These are phyloP conservation scores for Globisporangium echinulatum DNA, from an alignment of 352 stramenopile species.

Conservation along the genomic window DNA sequence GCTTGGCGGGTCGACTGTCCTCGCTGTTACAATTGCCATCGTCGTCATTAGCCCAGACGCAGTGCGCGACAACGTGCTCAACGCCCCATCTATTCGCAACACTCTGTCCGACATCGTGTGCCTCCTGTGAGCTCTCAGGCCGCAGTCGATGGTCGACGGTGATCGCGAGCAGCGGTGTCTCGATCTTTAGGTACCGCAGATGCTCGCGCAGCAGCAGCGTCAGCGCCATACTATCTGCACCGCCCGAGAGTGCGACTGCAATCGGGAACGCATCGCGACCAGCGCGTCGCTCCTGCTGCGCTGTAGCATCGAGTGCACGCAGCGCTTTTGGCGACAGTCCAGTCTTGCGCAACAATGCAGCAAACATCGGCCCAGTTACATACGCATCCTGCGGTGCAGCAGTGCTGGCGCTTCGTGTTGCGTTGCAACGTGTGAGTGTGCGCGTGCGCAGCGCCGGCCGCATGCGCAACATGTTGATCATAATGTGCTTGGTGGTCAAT, in stretches of 20 bases:
- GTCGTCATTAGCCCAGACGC: conserved; percentile 35
- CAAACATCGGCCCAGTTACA: conserved; percentile 29
- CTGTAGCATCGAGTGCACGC: conserved; percentile 28
- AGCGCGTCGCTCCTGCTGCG: background rate
- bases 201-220: conserved; percentile 69
- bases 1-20: conserved; percentile 15
- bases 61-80: conserved; percentile 44
- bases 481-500: no score
- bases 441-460: background rate
- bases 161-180: conserved; percentile 66
- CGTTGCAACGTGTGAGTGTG: background rate
- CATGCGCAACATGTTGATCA: background rate
- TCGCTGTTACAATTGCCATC: background rate
- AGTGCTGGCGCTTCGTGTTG: background rate
- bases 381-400: background rate
- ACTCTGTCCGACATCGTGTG: conserved; percentile 37
- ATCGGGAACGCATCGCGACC: conserved; percentile 29
- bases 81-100: conserved; percentile 35
- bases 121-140: conserved; percentile 55
- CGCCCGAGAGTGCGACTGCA: conserved; percentile 68
- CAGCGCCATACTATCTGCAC: conserved; percentile 77
- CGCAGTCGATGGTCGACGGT: conserved; percentile 77
- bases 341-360: conserved; percentile 26
- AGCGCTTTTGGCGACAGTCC: conserved; percentile 36
- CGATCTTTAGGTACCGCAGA: conserved; percentile 32